Conservation (phyloP, 2,329 filamentous ascomycete species). For the Cryoendolithus antarcticus region DNA sequence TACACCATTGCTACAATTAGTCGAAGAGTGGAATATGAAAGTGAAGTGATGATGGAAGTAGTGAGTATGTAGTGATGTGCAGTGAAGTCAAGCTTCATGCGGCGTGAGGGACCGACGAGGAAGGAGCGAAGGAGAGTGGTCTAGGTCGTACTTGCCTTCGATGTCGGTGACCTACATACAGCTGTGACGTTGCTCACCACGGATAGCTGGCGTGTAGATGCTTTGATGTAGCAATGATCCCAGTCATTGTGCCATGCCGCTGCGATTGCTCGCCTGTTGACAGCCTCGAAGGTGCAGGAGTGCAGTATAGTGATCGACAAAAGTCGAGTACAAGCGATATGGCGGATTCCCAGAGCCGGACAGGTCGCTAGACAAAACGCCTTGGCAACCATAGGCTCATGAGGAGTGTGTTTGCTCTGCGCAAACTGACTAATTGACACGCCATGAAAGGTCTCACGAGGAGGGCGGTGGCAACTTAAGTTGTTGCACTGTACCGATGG, state of each 20-base stretch:
- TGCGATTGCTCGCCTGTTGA: too few species aligned
- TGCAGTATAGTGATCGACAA: too few species aligned
- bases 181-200: too few species aligned
- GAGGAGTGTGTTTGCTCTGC: conserved; percentile 47
- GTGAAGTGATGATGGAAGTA: not conserved
- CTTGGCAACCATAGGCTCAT: conserved; percentile 8
- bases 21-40: not conserved
- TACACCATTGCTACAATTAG: not conserved
- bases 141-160: too few species aligned
- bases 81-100: not conserved
- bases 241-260: too few species aligned
- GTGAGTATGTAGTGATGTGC: not conserved
- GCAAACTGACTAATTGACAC: conserved; percentile 97
- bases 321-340: too few species aligned
- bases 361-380: conserved; percentile 11
- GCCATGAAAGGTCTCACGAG: conserved; percentile 46
- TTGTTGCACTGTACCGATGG: conserved; percentile 52
- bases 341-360: too few species aligned
- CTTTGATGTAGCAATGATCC: too few species aligned
- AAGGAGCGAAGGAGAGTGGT: not conserved
- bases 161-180: too few species aligned
- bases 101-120: not conserved
- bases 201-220: too few species aligned
- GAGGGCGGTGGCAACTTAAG: conserved; percentile 87
- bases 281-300: too few species aligned